Base-by-base conservation (phyloP, 1,284 basidiomycete species). In the Naganishia cerealis region DNA sequence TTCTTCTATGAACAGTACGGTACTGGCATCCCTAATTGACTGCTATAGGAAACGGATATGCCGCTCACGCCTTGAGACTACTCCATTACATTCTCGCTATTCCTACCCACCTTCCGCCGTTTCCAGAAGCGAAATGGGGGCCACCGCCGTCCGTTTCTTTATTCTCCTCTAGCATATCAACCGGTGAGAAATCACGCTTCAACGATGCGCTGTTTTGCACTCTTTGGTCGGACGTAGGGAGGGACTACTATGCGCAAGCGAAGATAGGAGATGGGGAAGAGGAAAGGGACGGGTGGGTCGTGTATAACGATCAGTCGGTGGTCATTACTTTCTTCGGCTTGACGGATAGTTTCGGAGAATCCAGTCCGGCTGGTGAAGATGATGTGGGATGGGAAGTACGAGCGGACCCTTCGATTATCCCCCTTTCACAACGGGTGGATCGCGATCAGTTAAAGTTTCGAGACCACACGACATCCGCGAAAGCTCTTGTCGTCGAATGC, bases 171-270 rank as follows among this genome's bases (percentile, higher is more conserved):
- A 9, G 42, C 42, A 15, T 5, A 16, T 15, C 13, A 18, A 15
- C 13, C 13, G 42, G 42, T 16, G 42, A 6, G 15, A 18, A 16
- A 3, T 15, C 26, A n/a, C n/a, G n/a, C 43, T 15, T 66, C 55
- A 50, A 57, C 26, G 67, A 68, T 48, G 67, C 62, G 8, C 10
- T 56, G 1, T 68, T 57, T 21, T 53, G 53, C 1, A 65, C 55
- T 2, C 56, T 68, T 16, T 68, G 67, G 67, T 68, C 67, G 18
- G 62, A 65, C 39, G 67, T 68, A 6, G 67, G 67, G 10, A 16
- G 16, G 2, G 56, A 65, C 2, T 68, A 65, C 21, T 68, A 68
- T 29, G 61, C 61, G 18, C 40, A 26, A 1, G 55, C 53, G 9
- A 48, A 16, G 33, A 63, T 63, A 36, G 67, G 67, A 1, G 21